phyloP scores from a whole-genome alignment of 352 stramenopile species.

The Pythium monospermum region DNA sequence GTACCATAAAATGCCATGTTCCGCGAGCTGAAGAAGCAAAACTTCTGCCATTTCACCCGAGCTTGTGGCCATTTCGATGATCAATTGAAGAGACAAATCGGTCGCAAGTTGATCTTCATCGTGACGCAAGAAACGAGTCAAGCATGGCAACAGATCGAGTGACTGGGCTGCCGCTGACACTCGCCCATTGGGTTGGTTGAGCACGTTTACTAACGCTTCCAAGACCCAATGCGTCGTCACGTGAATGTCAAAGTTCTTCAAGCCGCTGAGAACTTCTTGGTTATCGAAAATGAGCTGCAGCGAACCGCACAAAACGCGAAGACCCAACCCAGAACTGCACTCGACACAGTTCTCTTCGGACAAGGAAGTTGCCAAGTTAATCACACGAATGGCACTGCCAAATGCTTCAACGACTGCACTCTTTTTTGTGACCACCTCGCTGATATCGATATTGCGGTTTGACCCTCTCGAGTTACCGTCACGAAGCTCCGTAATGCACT shows the following conservation, averaged over 20 bases:
- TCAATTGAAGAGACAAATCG: constrained; percentile 73
- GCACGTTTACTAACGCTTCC: constrained; percentile 73
- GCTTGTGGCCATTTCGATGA: constrained; percentile 78
- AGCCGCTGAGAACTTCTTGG: constrained; percentile 40
- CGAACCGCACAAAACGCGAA: constrained; percentile 69
- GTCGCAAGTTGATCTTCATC: constrained; percentile 63
- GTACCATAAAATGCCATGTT: constrained; percentile 83
- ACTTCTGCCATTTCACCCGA: constrained; percentile 80
- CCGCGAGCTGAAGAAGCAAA: constrained; percentile 67
- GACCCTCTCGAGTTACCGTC: constrained; percentile 37
- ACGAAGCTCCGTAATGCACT: constrained; percentile 72
- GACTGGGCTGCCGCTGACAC: constrained; percentile 78
- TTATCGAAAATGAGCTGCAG: constrained; percentile 77
- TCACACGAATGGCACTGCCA: constrained; percentile 64
- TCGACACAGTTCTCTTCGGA: constrained; percentile 75
- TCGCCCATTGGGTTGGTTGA: constrained; percentile 78
- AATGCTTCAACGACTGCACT: constrained; percentile 60
- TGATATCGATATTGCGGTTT: constrained; percentile 39
- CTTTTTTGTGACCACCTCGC: constrained; percentile 54
- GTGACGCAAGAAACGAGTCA: constrained; percentile 71
- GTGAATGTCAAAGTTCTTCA: constrained; percentile 61
- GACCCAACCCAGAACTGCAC: constrained; percentile 63
- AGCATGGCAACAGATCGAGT: constrained; percentile 71
- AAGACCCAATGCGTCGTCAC: constrained; percentile 75
- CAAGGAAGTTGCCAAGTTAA: constrained; percentile 65